Base-by-base conservation (phyloP, 805 yeast genomes). In the Wickerhamiella domercqiae region DNA sequence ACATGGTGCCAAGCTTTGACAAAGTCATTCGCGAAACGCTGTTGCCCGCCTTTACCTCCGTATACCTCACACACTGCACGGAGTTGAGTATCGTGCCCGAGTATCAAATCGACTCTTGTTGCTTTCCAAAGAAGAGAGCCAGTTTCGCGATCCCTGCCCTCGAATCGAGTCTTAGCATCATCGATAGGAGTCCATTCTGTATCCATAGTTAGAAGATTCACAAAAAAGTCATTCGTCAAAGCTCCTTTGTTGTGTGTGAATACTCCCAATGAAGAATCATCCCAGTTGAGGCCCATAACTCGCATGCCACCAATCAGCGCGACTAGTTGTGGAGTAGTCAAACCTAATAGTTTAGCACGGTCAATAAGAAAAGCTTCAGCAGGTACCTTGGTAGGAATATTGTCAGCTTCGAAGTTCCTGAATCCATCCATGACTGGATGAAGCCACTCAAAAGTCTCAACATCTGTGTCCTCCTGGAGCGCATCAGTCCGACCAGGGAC, bases 261-360 rank as follows among this genome's bases (percentile, higher is more conserved):
- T 14, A 44, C 37, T 7, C 47, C 47, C 13, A 42, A 31, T 20
- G 39, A 36, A 14, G 39, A 31, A 28, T 18, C 38, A 22, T 42
- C 47, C 46, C 46, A 42, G 41, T 44, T 44, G 26, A 42, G 21
- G 36, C 35, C 35, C 15, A 44, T 14, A n/a, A 39, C 32, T 11
- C 47, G 46, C 34, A 41, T 7, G n/a, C 47, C 47, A 28, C 47
- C 47, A 32, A 44, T 19, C 18, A 44, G 41, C 7, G 38, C 47
- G 4, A 42, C 37, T n/a, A 44, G 40, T 39, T 44, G 41, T 14
- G 46, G 46, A 3, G 47, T 37, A 5, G 44, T 15, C 13, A 44
- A 43, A 14, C 41, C 39, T 9, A 44, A 38, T 5, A 39, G 42
- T 29, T 40, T 36, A 6, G 47, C 46, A 15, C 46, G 41, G 34